Evolutionary conservation across 192 early-diverging fungal genomes (phyloP).

Genomic region (Chytriomyces hyalinus): DNA sequence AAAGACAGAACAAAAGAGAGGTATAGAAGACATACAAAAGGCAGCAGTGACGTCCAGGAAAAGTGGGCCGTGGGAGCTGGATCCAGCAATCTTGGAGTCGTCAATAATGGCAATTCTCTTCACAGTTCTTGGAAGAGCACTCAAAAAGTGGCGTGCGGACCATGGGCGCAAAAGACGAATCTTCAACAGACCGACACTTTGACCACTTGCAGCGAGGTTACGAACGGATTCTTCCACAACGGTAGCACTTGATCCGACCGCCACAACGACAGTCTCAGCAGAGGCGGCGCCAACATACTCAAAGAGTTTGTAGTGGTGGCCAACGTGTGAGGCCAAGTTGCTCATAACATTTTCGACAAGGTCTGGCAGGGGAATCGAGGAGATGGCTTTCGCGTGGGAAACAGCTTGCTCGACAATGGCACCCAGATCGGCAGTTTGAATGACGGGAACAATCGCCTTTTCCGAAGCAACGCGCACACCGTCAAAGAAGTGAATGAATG

Average conservation of each 20-base stretch:
- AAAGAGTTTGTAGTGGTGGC: conserved; percentile 73
- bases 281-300: conserved; percentile 78
- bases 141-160: conserved; percentile 74
- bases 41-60: conserved; percentile 77
- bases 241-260: conserved; percentile 67
- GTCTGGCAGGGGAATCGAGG: conserved; percentile 29
- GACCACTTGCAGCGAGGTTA: conserved; percentile 36
- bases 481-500: conserved; percentile 84
- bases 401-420: conserved; percentile 45
- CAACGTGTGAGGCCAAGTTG: conserved; percentile 51
- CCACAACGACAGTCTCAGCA: conserved; percentile 81
- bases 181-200: conserved; percentile 71
- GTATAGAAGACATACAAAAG: conserved; percentile 42
- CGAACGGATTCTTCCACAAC: conserved; percentile 61
- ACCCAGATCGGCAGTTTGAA: conserved; percentile 54
- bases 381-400: neutral
- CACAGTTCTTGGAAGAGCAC: conserved; percentile 67
- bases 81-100: conserved; percentile 53
- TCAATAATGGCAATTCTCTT: conserved; percentile 79
- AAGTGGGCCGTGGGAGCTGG: conserved; percentile 66
- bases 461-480: conserved; percentile 67
- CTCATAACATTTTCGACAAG: conserved; percentile 57
- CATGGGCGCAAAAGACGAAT: conserved; percentile 86
- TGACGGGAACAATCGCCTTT: conserved; percentile 57
- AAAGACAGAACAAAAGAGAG: neutral